Evolutionary conservation across 306 rosid genomes (phyloP), one percentile per base, ranked within the genome.

Genomic region (Cicer arietinum): DNA sequence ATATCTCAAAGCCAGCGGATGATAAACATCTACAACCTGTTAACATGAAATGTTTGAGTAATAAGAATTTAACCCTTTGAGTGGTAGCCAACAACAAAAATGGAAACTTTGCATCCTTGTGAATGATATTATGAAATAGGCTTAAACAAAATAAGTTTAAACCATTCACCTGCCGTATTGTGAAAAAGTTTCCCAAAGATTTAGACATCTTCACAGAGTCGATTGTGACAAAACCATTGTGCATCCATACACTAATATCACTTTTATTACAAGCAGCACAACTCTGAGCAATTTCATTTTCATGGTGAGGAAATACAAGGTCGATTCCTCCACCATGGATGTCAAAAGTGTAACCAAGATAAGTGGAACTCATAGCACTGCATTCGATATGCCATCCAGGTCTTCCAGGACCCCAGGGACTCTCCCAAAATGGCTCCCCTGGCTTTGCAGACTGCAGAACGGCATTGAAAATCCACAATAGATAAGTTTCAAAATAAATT

Each of bases 301-400:
- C 99, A 78, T 92, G 99, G 87, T 94, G 99, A 37, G 99, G 99
- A 94, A 94, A 94, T 66, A 89, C 90, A 83, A 94, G 97, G 86
- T 92, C 99, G 74, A 89, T 79, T 68, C 99, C 97, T 81, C 99
- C 97, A 69, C 99, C 99, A 14, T 94, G 99, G 74, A 94, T 90
- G 79, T 94, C 99, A 78, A 94, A 94, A 81, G 95, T 70, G 88
- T 89, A 84, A 37, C 97, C 92, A 12, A 94, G 90, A 89, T 94
- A 84, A 76, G 91, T 56, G 52, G 91, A 95, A 78, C 96, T 94
- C 99, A 94, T 94, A 81, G 99, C 97, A 89, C 99, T 94, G 83
- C 99, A 94, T 80, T 94, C 97, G 48, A 94, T 94, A 83, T 94
- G 99, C 99, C 99, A 94, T 41, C 99, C 99, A 56, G 99, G 99